Conservation (phyloP, 2,329 filamentous ascomycete genomes). For the Beauveria bassiana region DNA sequence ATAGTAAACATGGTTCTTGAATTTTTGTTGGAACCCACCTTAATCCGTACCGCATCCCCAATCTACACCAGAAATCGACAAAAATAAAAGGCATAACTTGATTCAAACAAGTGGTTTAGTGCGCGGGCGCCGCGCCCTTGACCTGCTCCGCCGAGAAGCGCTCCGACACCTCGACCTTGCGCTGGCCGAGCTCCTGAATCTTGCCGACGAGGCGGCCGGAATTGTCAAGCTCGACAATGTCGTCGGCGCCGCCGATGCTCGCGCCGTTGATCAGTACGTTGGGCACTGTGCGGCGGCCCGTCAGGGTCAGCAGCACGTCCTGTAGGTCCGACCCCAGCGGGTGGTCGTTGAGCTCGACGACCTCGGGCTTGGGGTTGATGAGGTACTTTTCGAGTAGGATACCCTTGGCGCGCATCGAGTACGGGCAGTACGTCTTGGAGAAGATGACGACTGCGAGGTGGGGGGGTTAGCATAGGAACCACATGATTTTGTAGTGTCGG, state of each 20-base stretch:
- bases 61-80: too few species aligned
- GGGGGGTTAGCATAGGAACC: not conserved
- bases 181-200: constrained; percentile 66
- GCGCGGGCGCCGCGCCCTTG: not conserved
- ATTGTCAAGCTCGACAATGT: constrained; percentile 65
- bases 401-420: constrained; percentile 75
- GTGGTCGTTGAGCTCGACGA: constrained; percentile 86
- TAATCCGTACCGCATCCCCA: too few species aligned
- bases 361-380: constrained; percentile 73
- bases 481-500: not conserved
- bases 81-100: too few species aligned
- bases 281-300: constrained; percentile 78
- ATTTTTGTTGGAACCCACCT: too few species aligned
- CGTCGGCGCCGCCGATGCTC: constrained; percentile 86
- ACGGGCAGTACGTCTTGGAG: constrained; percentile 88
- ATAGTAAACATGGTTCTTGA: too few species aligned
- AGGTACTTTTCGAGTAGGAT: constrained; percentile 78
- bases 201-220: constrained; percentile 61
- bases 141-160: constrained; percentile 25
- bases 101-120: not conserved
- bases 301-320: constrained; percentile 60
- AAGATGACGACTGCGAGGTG: constrained; percentile 75
- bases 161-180: constrained; percentile 48
- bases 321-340: constrained; percentile 68
- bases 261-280: constrained; percentile 84